A percentile compares a stretch with the other conserved stretches of the same genome.
These are phyloP conservation scores for Fusarium sp. DNA, from an alignment of 2,329 filamentous ascomycete species.

Conservation along the genomic window DNA sequence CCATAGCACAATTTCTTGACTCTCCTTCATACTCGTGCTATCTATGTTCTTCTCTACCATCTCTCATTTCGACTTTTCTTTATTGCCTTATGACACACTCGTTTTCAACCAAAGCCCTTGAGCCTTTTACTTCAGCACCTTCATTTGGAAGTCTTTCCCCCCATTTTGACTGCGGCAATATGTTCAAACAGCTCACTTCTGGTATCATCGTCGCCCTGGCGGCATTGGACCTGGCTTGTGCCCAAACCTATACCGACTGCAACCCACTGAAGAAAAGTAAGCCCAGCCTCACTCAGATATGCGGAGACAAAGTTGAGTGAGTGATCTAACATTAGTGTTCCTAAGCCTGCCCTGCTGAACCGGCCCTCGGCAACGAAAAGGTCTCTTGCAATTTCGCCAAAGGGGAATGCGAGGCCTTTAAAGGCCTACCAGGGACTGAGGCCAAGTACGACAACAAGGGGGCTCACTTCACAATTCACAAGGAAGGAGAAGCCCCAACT, in stretches of 20 bases:
- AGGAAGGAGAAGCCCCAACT: conserved; percentile 70
- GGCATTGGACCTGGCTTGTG: conserved; percentile 50
- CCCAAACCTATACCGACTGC: conserved; percentile 62
- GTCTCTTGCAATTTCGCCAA: conserved; percentile 75
- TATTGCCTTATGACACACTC: background rate
- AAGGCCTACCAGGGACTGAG: conserved; percentile 54
- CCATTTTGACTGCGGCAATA: background rate
- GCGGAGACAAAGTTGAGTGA: background rate
- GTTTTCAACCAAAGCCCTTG: background rate
- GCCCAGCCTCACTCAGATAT: background rate
- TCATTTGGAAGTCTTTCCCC: background rate
- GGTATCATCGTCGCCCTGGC: conserved; percentile 7
- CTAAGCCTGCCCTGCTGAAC: conserved; percentile 71
- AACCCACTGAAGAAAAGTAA: conserved; percentile 60
- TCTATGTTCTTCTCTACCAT: background rate
- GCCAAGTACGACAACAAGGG: conserved; percentile 58
- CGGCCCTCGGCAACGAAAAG: conserved; percentile 71
- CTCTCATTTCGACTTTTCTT: background rate
- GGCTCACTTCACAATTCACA: conserved; percentile 70
- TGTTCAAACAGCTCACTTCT: background rate
- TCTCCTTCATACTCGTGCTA: background rate
- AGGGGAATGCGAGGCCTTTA: conserved; percentile 66
- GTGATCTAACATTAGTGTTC: background rate
- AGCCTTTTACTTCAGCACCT: background rate
- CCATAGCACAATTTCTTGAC: background rate